Evolutionary conservation across 2,329 filamentous ascomycete species (phyloP).

Genomic region (Colletotrichum caudatum): DNA sequence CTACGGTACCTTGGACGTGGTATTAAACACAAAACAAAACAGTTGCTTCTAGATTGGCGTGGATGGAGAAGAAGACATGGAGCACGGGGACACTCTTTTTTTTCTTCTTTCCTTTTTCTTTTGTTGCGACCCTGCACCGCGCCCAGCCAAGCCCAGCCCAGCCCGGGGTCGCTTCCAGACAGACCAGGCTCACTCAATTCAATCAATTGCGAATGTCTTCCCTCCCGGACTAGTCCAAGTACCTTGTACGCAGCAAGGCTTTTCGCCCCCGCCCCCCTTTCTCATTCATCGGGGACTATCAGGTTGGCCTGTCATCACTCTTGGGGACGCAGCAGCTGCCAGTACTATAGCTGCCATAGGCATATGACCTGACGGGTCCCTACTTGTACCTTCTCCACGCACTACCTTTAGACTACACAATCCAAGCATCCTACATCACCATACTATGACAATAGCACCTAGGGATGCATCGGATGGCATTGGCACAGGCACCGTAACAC

Average conservation of each 20-base stretch:
- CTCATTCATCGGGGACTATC: neutral
- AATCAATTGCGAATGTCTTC: neutral
- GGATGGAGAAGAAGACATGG: slow-evolving; percentile 18
- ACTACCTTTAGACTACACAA: no score
- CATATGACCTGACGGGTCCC: no score
- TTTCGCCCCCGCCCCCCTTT: no score
- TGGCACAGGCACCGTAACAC: neutral
- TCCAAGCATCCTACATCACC: no score
- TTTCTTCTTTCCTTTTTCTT: neutral
- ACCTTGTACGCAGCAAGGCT: no score
- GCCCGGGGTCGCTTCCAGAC: neutral
- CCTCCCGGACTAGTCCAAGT: neutral
- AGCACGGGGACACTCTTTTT: neutral
- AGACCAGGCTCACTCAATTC: neutral
- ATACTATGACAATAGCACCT: no score
- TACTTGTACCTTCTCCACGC: no score
- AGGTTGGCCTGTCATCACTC: slow-evolving; percentile 1
- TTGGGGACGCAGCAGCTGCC: no score
- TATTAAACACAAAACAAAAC: neutral
- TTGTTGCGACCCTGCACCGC: neutral
- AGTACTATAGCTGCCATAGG: no score
- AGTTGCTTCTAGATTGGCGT: slow-evolving; percentile 28
- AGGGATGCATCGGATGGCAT: slow-evolving; percentile 14
- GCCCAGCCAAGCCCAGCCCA: neutral
- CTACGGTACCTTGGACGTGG: no score